Evolutionary conservation across 2,329 filamentous ascomycete genomes (phyloP).

Genomic region (Grosmannia serpens): DNA sequence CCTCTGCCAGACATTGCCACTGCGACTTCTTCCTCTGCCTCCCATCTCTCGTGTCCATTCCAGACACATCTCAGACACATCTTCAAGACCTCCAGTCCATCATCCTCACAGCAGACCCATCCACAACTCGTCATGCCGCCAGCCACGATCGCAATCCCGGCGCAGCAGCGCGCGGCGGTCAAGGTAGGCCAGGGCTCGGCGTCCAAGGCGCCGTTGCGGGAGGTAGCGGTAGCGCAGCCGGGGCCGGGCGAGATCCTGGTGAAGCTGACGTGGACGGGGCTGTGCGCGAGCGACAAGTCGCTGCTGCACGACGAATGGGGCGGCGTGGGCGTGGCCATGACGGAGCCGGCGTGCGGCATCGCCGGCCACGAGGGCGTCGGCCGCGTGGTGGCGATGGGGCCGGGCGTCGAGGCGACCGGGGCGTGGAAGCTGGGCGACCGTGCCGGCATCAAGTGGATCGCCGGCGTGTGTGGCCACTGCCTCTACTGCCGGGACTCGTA

Average conservation of each 20-base stretch:
- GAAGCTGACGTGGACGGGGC: constrained; percentile 7
- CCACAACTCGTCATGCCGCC: background rate
- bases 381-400: constrained; percentile 4
- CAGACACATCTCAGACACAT: no score
- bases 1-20: no score
- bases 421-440: constrained; percentile 7
- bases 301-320: constrained; percentile 11
- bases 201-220: background rate
- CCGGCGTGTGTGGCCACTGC: constrained; percentile 5
- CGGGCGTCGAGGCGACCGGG: constrained; percentile 1
- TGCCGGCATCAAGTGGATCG: constrained; percentile 8
- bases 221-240: constrained; percentile 1
- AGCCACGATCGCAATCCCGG: constrained; percentile 6
- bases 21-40: no score
- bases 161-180: constrained; percentile 8
- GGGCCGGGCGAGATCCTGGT: constrained; percentile 10
- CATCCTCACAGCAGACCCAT: background rate
- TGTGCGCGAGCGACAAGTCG: constrained; percentile 12
- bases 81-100: background rate
- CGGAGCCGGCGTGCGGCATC: constrained; percentile 1
- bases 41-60: no score
- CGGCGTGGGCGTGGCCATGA: constrained; percentile 5
- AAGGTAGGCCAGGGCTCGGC: constrained; percentile 3
- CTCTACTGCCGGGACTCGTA: constrained; percentile 3
- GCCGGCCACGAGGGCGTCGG: constrained; percentile 8